These are phyloP conservation scores for Fusarium acutatum DNA, from an alignment of 2,329 filamentous ascomycete species.

Conservation along the genomic window DNA sequence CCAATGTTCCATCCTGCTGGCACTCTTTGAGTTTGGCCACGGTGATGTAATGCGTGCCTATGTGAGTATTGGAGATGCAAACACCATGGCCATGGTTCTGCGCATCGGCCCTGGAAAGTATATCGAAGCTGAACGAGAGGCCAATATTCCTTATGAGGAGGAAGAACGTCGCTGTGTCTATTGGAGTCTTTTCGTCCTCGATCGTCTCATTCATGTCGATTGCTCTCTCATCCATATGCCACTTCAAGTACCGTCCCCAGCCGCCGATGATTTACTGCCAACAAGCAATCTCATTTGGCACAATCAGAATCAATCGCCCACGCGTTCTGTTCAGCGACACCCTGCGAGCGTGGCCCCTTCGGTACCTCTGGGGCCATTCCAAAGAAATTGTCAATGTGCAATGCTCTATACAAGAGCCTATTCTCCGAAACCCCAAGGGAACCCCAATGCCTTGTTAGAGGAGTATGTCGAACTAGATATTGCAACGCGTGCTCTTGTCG, in stretches of 20 bases:
- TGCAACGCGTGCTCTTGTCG: slow-evolving; percentile 43
- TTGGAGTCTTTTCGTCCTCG: slow-evolving; percentile 55
- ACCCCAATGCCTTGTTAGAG: slow-evolving; percentile 32
- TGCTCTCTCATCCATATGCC: slow-evolving; percentile 45
- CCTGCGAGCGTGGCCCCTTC: slow-evolving; percentile 42
- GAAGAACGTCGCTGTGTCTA: slow-evolving; percentile 53
- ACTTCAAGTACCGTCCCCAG: slow-evolving; percentile 48
- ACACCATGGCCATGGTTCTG: slow-evolving; percentile 48
- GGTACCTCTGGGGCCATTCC: slow-evolving; percentile 47
- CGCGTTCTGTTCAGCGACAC: slow-evolving; percentile 39
- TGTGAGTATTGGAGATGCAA: slow-evolving; percentile 52
- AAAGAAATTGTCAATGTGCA: slow-evolving; percentile 48
- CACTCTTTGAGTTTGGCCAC: slow-evolving; percentile 56
- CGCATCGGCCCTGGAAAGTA: slow-evolving; percentile 50
- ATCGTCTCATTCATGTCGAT: slow-evolving; percentile 50
- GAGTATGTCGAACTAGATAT: slow-evolving; percentile 47
- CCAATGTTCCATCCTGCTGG: slow-evolving; percentile 52
- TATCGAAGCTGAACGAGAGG: slow-evolving; percentile 43
- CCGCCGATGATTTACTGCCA: slow-evolving; percentile 47
- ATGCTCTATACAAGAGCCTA: slow-evolving; percentile 47
- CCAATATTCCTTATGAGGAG: slow-evolving; percentile 44
- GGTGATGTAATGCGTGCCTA: slow-evolving; percentile 53
- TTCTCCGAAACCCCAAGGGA: slow-evolving; percentile 31
- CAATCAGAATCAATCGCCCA: slow-evolving; percentile 32
- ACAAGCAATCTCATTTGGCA: slow-evolving; percentile 48